phyloP scores from a whole-genome alignment of 176 grass and related monocot species.

The Bolboschoenus planiculmis region DNA sequence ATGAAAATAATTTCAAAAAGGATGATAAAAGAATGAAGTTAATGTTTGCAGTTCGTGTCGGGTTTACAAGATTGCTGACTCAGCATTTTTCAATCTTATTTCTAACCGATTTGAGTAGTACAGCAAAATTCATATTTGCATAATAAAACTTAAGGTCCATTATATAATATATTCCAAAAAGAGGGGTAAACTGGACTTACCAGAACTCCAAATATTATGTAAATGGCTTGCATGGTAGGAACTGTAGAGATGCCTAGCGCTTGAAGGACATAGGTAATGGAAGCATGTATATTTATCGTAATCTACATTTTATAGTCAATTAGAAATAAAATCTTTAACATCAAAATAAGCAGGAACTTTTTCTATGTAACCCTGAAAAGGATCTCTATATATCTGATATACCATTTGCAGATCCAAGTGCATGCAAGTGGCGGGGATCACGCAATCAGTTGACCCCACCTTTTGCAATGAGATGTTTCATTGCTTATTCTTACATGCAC shows the following conservation, averaged over 20 bases:
- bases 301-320: constrained; percentile 49
- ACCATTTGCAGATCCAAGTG: constrained; percentile 8
- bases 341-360: neutral
- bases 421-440: neutral
- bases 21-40: neutral
- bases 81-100: neutral
- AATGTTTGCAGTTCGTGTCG: neutral
- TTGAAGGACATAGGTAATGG: constrained; percentile 58
- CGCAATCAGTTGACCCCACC: neutral
- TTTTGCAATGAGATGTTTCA: neutral
- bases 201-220: constrained; percentile 72
- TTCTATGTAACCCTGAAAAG: neutral
- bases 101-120: neutral
- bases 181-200: constrained; percentile 29
- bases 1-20: neutral
- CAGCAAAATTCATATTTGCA: neutral
- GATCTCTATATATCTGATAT: neutral
- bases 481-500: neutral
- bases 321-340: constrained; percentile 8
- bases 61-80: neutral
- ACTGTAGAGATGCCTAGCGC: constrained; percentile 58
- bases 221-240: constrained; percentile 83
- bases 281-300: constrained; percentile 87
- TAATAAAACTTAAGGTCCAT: neutral
- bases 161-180: neutral